phyloP scores from a whole-genome alignment of 768 basidiomycete genomes.

The Russula virescens region DNA sequence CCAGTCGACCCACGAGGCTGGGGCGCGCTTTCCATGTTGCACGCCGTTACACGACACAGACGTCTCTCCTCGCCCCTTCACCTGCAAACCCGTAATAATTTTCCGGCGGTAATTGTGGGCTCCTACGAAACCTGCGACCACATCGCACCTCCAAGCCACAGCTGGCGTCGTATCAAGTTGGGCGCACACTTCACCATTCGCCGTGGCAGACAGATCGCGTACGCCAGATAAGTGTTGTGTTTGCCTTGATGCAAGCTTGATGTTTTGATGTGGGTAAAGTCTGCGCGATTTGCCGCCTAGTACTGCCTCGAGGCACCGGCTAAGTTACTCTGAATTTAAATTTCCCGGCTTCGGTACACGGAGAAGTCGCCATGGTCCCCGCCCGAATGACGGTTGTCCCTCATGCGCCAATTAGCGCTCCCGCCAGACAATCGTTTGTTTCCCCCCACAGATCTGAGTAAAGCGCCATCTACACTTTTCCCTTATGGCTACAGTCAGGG shows the following conservation, averaged over 20 bases:
- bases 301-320: constrained; percentile 7
- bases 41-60: background rate
- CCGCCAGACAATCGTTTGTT: background rate
- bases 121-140: background rate
- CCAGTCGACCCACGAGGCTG: constrained; percentile 1
- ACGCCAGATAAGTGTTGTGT: background rate
- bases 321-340: constrained; percentile 13
- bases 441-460: too few species aligned
- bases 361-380: background rate
- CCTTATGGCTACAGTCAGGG: background rate
- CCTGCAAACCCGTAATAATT: background rate
- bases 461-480: too few species aligned
- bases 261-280: background rate
- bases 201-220: background rate
- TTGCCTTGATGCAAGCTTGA: too few species aligned
- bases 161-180: background rate
- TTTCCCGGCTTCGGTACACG: background rate
- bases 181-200: background rate
- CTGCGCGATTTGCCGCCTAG: constrained; percentile 1
- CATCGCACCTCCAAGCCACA: background rate
- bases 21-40: constrained; percentile 4
- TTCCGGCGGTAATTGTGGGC: background rate
- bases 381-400: background rate
- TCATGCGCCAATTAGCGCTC: background rate
- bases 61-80: background rate